These are phyloP conservation scores for Lachancea dasiensis DNA, from an alignment of 805 yeast species.

Conservation along the genomic window DNA sequence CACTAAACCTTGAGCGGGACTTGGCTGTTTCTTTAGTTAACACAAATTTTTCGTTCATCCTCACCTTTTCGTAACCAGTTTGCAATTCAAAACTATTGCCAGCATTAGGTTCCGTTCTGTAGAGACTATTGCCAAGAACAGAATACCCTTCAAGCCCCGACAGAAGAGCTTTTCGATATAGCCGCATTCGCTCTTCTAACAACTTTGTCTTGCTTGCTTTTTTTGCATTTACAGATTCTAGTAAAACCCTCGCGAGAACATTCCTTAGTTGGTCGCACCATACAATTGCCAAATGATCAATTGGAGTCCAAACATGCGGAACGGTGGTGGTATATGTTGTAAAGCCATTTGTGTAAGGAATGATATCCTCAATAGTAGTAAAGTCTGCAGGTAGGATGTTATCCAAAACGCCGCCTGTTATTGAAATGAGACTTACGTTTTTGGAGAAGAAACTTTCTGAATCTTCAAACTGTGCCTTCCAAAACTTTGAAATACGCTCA, in stretches of 20 bases:
- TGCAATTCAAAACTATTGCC: background rate
- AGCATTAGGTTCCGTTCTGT: background rate
- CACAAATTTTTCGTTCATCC: background rate
- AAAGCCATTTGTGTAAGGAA: slow-evolving; percentile 74
- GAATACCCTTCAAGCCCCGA: slow-evolving; percentile 52
- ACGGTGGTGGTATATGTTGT: slow-evolving; percentile 80
- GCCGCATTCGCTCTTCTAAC: slow-evolving; percentile 50
- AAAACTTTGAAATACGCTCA: slow-evolving; percentile 66
- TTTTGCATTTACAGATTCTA: slow-evolving; percentile 50
- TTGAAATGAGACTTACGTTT: slow-evolving; percentile 68
- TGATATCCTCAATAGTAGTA: slow-evolving; percentile 61
- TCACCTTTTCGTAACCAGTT: background rate
- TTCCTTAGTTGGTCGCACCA: slow-evolving; percentile 90
- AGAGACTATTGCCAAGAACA: slow-evolving; percentile 23
- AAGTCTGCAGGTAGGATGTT: slow-evolving; percentile 84
- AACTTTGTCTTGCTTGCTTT: slow-evolving; percentile 46
- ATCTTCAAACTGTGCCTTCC: slow-evolving; percentile 58
- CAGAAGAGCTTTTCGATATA: slow-evolving; percentile 41
- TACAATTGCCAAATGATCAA: slow-evolving; percentile 90
- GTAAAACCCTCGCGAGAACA: slow-evolving; percentile 50
- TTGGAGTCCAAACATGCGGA: slow-evolving; percentile 88
- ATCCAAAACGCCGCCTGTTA: slow-evolving; percentile 85
- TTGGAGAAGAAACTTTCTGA: slow-evolving; percentile 21
- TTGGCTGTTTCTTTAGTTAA: background rate
- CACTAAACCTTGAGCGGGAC: background rate